Evolutionary conservation across 2,329 filamentous ascomycete genomes (phyloP).

Genomic region (Thielaviopsis populi): DNA sequence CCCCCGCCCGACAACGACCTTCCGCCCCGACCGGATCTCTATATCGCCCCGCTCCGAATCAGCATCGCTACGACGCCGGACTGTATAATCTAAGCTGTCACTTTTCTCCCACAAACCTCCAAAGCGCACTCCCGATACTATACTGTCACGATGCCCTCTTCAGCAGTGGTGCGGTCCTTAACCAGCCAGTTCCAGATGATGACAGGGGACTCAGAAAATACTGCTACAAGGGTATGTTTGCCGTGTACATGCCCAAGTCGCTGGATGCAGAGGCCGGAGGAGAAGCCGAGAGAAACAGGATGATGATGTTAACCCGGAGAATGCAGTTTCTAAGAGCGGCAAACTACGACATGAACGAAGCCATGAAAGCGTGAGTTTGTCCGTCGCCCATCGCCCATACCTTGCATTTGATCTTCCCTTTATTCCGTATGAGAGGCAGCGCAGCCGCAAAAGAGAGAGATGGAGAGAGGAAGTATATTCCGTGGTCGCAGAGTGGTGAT

Average conservation of each 20-base stretch:
- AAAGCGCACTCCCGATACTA: not conserved
- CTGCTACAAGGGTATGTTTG: conserved; percentile 31
- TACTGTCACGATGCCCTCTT: conserved; percentile 1
- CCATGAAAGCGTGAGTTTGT: conserved; percentile 41
- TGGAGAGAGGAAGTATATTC: not conserved
- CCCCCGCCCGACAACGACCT: not conserved
- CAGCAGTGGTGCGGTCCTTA: conserved; percentile 26
- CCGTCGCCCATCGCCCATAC: conserved; percentile 9
- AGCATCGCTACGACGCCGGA: not conserved
- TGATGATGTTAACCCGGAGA: not conserved
- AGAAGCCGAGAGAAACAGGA: not conserved
- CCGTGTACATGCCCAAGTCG: not conserved
- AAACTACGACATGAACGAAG: conserved; percentile 37
- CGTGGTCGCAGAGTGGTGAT: not conserved
- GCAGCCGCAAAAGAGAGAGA: not conserved
- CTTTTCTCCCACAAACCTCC: not conserved
- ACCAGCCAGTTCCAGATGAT: conserved; percentile 29
- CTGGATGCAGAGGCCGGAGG: not conserved
- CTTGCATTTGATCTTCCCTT: not conserved
- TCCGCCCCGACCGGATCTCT: not conserved
- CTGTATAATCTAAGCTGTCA: not conserved
- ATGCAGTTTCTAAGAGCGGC: conserved; percentile 19
- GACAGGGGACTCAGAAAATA: conserved; percentile 31
- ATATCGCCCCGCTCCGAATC: not conserved
- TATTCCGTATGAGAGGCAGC: too few relatives aligned